Evolutionary conservation across 352 stramenopile species (phyloP).

Genomic region (Halophytophthora polymorphica): DNA sequence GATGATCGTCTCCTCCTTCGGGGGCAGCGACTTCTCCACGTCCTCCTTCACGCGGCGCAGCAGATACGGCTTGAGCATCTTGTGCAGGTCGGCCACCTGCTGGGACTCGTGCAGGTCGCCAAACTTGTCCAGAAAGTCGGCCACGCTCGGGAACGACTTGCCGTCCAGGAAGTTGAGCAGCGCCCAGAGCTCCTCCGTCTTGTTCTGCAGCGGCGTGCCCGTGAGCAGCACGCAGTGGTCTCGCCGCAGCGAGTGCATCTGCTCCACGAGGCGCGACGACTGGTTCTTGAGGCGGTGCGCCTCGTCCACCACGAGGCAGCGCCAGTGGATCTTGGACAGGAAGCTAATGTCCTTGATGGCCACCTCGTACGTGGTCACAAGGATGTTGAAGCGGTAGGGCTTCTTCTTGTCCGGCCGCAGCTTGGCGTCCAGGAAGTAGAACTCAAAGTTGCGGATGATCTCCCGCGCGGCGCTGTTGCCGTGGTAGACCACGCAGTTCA

Average conservation of each 20-base stretch:
- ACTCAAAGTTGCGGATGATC: slow-evolving; percentile 95
- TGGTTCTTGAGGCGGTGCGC: slow-evolving; percentile 89
- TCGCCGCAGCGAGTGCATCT: slow-evolving; percentile 75
- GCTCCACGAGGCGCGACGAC: slow-evolving; percentile 79
- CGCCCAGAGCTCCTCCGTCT: slow-evolving; percentile 99
- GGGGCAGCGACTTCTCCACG: slow-evolving; percentile 85
- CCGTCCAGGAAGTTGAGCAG: slow-evolving; percentile 98
- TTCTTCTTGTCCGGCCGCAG: slow-evolving; percentile 80
- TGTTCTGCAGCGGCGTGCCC: slow-evolving; percentile 93
- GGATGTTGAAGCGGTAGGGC: slow-evolving; percentile 86
- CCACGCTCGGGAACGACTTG: slow-evolving; percentile 90
- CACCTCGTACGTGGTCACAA: slow-evolving; percentile 91
- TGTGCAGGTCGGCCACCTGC: slow-evolving; percentile 88
- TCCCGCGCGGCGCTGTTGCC: slow-evolving; percentile 91
- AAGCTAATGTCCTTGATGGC: slow-evolving; percentile 88
- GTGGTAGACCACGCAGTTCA: slow-evolving; percentile 99
- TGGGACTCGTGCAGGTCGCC: slow-evolving; percentile 82
- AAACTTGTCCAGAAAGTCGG: slow-evolving; percentile 94
- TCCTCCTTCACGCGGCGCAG: slow-evolving; percentile 89
- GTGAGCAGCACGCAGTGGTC: slow-evolving; percentile 87
- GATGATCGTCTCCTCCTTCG: slow-evolving; percentile 90
- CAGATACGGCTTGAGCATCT: slow-evolving; percentile 89
- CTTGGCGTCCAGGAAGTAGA: slow-evolving; percentile 80
- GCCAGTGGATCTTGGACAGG: slow-evolving; percentile 95
- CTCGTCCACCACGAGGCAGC: slow-evolving; percentile 87